Evolutionary conservation across 73 alveolate species (phyloP), one percentile per base, ranked within the genome.

Genomic region (Loxodes magnus): DNA sequence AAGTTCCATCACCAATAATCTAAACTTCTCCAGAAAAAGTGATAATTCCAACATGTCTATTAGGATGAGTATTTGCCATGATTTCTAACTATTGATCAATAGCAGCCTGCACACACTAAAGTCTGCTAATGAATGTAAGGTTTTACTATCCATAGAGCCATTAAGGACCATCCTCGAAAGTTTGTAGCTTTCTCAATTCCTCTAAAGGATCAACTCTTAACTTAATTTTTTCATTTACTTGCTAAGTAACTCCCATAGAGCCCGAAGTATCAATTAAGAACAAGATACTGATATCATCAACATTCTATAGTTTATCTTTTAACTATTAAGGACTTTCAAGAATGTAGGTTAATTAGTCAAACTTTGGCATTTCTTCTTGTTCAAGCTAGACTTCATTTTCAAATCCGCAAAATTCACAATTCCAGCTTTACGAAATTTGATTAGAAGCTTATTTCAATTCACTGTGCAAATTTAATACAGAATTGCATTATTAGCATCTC

Each of bases 211-310:
- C 82, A 4, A 73, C 74, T 44, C 77, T 66, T 67, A 56, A n/a
- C 30, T 68, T 34, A 56, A 58, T 49, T 67, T 87, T 65, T 25
- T 84, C 88, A 60, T 58, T 58, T 35, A 86, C 73, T 33, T 75
- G 68, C 37, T 78, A 44, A 26, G 82, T 70, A 33, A 69, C 70
- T 38, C 94, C 72, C 98, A 90, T 90, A 34, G 93, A 72, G 5
- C 98, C 98, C 29, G 86, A 51, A 30, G 64, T 79, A 51, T 90
- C 98, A 41, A 87, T 37, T 39, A 93, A 77, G 69, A 90, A 90
- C 27, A 83, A 51, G 17, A 84, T 63, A 9, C 76, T 37, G n/a
- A n/a, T n/a, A n/a, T 24, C 34, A 7, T 46, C 63, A 23, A 55
- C 15, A 3, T 67, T 19, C 12, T 48, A 53, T 26, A 46, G 37